Evolutionary conservation across 108 stramenopile genomes (phyloP).

Genomic region (Stephanodiscus minutulus): DNA sequence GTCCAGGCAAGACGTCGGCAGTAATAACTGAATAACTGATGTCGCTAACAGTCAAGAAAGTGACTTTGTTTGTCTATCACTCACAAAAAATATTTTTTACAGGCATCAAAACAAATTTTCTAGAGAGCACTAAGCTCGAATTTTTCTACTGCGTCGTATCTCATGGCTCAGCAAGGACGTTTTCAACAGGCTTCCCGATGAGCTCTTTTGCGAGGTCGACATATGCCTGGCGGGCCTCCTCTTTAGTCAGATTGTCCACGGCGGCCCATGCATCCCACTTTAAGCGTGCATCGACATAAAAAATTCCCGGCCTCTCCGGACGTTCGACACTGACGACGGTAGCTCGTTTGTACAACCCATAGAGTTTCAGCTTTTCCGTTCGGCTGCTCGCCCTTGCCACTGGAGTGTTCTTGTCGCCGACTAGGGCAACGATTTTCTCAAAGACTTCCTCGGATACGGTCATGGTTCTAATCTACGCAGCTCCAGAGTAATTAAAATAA

Average conservation of each 20-base stretch:
- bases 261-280: conserved; percentile 44
- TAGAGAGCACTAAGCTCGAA: background rate
- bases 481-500: no score
- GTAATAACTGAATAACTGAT: background rate
- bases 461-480: no score
- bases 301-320: conserved; percentile 31
- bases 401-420: conserved; percentile 44
- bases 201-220: conserved; percentile 38
- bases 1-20: background rate
- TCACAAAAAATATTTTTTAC: background rate
- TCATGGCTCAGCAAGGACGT: conserved; percentile 3
- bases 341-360: conserved; percentile 52
- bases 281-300: conserved; percentile 32
- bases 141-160: background rate
- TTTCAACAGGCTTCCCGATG: conserved; percentile 29
- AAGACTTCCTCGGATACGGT: conserved; percentile 33
- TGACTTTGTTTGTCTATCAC: no score
- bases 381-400: conserved; percentile 17
- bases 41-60: no score
- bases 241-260: conserved; percentile 17
- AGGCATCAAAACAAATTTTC: background rate
- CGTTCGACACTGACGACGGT: conserved; percentile 24
- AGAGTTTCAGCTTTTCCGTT: conserved; percentile 48
- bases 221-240: conserved; percentile 37
- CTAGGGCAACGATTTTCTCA: conserved; percentile 32